Base-by-base conservation (phyloP, 1,139 yeast species). In the Kodamaea anthophila region DNA sequence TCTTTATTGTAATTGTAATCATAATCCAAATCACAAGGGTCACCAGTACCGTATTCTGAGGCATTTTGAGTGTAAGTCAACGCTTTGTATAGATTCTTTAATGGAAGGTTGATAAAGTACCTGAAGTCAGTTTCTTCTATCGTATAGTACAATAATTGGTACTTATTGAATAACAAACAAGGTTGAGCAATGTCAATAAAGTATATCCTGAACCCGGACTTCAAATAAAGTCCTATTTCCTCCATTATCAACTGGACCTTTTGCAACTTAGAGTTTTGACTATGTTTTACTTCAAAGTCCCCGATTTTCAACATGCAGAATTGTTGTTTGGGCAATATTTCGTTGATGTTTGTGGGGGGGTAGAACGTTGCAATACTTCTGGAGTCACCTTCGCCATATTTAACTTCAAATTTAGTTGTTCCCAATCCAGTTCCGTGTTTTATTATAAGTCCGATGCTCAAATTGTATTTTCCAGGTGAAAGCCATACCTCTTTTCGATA, bases 311-410 rank as follows among this genome's bases (percentile, higher is more conserved):
- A 47, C 30, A 74, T 56, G 28, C 76, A 63, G 40, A 75, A 65
- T 39, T 65, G 69, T 22, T 64, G 59, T 32, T 65, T 65, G 3
- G 83, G 82, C 15, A 76, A 53, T 21, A 77, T 59, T 15, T 77
- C 82, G 34, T 67, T 68, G 25, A 77, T 70, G 41, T 74, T 70
- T 0, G 73, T 59, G 0, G 83, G 77, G 0, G 81, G 79, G 42
- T 64, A 74, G 39, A 63, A 74, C 3, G 66, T 59, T 31, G 65
- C 58, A 7, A 55, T 39, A 2, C 45, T 39, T 11, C 42, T 36
- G 10, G 47, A 39, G 5, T 49, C 52, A 13, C 40, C 31, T 18
- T 40, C 53, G 25, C 51, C 46, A 40, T 43, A 60, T 33, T 40
- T 53, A 3, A 77, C 52, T 39, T 65, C 74, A 43, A 76, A 74